Evolutionary conservation across 2,329 filamentous ascomycete species (phyloP), one percentile per base, ranked within the genome.

Genomic region (Amylocarpus encephaloides): DNA sequence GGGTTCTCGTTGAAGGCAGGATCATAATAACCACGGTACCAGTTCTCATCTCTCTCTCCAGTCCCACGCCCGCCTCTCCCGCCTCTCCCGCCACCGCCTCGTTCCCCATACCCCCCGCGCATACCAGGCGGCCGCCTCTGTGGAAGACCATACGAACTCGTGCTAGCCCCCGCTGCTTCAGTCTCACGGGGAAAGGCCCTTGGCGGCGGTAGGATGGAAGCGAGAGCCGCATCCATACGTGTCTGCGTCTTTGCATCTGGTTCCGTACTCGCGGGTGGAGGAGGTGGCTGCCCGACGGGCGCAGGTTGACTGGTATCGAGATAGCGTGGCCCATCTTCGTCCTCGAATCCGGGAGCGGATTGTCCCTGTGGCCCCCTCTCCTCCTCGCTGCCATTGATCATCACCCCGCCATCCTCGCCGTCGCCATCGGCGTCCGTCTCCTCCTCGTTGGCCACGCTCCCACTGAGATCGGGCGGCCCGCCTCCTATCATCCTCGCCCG

Each of bases 1-100:
- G 86, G 86, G 63, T 91, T 88, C 63, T 83, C 75, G 59, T 88
- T 80, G 54, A 83, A 86, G 51, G 73, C 76, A 0, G 79, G 77
- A 51, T 87, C 78, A 65, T 88, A 90, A 65, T 86, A 88, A 33
- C 74, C 80, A 35, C 75, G 69, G 66, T 83, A 86, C 72, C 84
- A 87, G 1, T 67, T 68, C 51, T 70, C 67, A 54, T 73, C 71
- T 45, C 66, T 66, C 34, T 73, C 65, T 2, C 71, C 70, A 29
- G 49, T 38, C 13, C 49, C 46, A 22, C 29, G 32, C 10, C 35
- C 19, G 11, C 62, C 52, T 36, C 54, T 56, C 12, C 48, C 16
- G 15, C 30, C 22, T 26, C 49, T 38, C 29, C 50, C 48, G 22
- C 42, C 42, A 13, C 36, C 32, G 6, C 62, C 54, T 40, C 54